Base-by-base conservation (phyloP, 2,329 filamentous ascomycete species). In the Pezicula rhizophila region DNA sequence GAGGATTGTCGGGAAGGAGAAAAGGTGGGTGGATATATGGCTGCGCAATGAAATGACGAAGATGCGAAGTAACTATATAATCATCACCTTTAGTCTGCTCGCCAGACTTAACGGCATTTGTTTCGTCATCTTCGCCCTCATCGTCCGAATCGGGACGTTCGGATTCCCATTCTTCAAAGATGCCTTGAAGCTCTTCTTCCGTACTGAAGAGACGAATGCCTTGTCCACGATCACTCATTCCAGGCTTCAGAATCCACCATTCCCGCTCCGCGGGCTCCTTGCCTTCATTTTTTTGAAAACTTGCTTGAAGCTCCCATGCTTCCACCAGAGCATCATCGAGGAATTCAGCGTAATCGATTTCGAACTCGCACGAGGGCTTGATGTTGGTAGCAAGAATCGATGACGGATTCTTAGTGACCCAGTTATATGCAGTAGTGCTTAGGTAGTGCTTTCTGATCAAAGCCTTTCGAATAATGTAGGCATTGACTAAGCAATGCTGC, bases 191-290 rank as follows among this genome's bases (percentile, higher is more conserved):
- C 63, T 95, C 84, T 48, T 85, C 82, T 72, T 93, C 87, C 2
- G 82, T 89, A 59, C 82, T 87, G 67, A 99, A 99, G 0, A 99
- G 72, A 35, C 89, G 74, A 50, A 99, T 96, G 1, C 93, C 93
- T 65, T 96, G 91, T 0, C 92, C 93, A 20, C 92, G 80, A 64
- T 99, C 93, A 66, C 89, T 96, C 93, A 99, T 97, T 8, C 92
- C 87, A 0, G 93, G 92, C 69, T 99, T 99, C 51, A 99, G 68
- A 57, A 99, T 97, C 93, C 93, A 99, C 92, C 92, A 99, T 64
- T 95, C 82, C 51, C 78, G 76, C 38, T 77, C 70, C 26, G 47
- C 23, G 1, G 49, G 33, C 8, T 53, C 46, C 26, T 60, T 65
- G 12, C 66, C 68, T 44, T 78, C 79, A 58, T 96, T 96, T 41